phyloP scores from a whole-genome alignment of 2,329 filamentous ascomycete genomes.

The Colletotrichum graminicola region DNA sequence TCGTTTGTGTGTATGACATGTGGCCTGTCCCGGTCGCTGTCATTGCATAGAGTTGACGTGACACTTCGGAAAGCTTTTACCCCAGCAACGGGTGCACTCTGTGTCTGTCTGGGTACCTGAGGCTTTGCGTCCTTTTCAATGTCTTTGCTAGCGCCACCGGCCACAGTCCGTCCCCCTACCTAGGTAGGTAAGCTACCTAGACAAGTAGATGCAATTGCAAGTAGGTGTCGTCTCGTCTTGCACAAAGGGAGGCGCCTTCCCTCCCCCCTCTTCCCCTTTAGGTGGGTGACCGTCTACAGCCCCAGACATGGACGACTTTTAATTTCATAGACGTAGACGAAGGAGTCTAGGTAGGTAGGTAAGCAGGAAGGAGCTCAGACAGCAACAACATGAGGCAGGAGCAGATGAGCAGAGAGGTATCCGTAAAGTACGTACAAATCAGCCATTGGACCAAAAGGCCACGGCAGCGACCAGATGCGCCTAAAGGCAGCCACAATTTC shows the following conservation, averaged over 20 bases:
- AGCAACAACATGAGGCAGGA: neutral
- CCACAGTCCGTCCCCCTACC: no score
- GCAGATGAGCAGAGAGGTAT: neutral
- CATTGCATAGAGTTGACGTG: conserved; percentile 40
- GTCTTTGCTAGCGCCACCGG: conserved; percentile 3
- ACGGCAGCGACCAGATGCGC: conserved; percentile 15
- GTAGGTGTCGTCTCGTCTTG: neutral
- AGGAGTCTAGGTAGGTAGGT: neutral
- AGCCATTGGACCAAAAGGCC: conserved; percentile 6
- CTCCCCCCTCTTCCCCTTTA: no score
- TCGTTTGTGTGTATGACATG: conserved; percentile 25
- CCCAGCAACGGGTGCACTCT: neutral
- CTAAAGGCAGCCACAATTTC: conserved; percentile 41
- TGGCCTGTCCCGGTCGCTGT: conserved; percentile 17
- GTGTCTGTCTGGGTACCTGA: neutral
- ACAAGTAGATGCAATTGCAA: neutral
- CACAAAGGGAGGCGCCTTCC: conserved; percentile 11
- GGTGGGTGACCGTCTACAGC: no score
- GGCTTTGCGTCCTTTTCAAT: neutral
- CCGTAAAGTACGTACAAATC: conserved; percentile 20
- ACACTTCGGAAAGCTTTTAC: conserved; percentile 14
- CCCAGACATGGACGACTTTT: neutral
- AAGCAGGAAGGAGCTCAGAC: conserved; percentile 1
- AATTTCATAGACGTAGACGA: neutral
- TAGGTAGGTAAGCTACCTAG: neutral